These are phyloP conservation scores for Bombardia bombarda DNA, from an alignment of 495 filamentous ascomycete genomes.

Conservation along the genomic window DNA sequence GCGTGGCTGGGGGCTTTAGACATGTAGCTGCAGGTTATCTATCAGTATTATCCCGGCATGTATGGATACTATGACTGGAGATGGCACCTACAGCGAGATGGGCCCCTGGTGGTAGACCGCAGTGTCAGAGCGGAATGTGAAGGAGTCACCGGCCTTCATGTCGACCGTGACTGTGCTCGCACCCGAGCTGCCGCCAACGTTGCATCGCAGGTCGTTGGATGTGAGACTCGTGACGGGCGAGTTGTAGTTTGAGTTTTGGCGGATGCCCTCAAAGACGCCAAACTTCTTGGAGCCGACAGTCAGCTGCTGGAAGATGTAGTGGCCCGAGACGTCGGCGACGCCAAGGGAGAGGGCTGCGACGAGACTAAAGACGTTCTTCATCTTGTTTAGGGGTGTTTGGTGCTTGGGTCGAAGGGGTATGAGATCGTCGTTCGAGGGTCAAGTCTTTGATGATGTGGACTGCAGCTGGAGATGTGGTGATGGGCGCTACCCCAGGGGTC, in stretches of 20 bases:
- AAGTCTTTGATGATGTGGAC: not conserved
- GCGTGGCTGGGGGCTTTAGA: slow-evolving; percentile 42
- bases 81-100: slow-evolving; percentile 39
- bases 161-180: slow-evolving; percentile 35
- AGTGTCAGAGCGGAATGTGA: slow-evolving; percentile 43
- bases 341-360: slow-evolving; percentile 28
- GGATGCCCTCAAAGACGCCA: slow-evolving; percentile 41
- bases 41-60: too few relatives aligned
- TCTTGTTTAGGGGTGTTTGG: slow-evolving; percentile 9
- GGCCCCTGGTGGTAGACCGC: slow-evolving; percentile 57
- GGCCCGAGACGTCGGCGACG: slow-evolving; percentile 30
- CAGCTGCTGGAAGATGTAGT: slow-evolving; percentile 47
- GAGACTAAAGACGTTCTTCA: slow-evolving; percentile 31
- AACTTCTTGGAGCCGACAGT: slow-evolving; percentile 35
- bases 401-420: not conserved
- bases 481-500: too few relatives aligned
- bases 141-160: slow-evolving; percentile 40
- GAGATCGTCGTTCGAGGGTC: not conserved
- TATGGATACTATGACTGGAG: too few relatives aligned
- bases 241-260: slow-evolving; percentile 51
- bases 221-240: slow-evolving; percentile 50
- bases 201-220: slow-evolving; percentile 50
- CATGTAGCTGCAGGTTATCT: slow-evolving; percentile 26
- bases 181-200: slow-evolving; percentile 45
- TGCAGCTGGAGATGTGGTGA: not conserved